Conservation (phyloP, 176 grass and related monocot species). For the Cocos nucifera region DNA sequence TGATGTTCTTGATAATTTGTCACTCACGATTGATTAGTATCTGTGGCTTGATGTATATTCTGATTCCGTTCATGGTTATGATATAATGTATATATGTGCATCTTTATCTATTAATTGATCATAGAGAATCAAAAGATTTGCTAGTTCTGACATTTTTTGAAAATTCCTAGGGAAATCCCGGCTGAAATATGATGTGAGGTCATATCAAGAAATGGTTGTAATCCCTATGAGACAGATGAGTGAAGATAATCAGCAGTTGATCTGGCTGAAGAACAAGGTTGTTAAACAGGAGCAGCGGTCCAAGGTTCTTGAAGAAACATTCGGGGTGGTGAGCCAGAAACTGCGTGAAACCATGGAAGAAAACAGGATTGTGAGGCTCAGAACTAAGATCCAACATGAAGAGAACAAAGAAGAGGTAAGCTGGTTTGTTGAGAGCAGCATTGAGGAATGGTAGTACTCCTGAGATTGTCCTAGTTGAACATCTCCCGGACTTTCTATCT, state of each 20-base stretch:
- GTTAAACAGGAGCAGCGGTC: constrained; percentile 41
- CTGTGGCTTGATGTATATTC: too few relatives aligned
- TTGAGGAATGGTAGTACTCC: too few relatives aligned
- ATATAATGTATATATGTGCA: too few relatives aligned
- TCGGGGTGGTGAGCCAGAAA: constrained; percentile 39
- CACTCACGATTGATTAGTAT: too few relatives aligned
- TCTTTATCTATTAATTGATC: too few relatives aligned
- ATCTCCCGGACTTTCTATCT: too few relatives aligned
- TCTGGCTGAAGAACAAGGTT: constrained; percentile 51
- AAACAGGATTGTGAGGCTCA: constrained; percentile 34
- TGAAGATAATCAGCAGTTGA: constrained; percentile 73
- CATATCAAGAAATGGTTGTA: constrained; percentile 91
- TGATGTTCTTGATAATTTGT: too few relatives aligned
- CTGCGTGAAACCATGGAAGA: constrained; percentile 43
- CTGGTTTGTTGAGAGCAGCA: too few relatives aligned
- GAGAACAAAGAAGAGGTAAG: constrained; percentile 76
- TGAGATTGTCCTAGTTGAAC: too few relatives aligned
- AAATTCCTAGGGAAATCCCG: constrained; percentile 48
- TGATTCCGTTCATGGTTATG: too few relatives aligned
- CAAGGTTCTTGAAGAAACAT: constrained; percentile 54
- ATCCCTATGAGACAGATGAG: constrained; percentile 71
- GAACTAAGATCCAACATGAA: constrained; percentile 49
- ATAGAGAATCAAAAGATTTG: too few relatives aligned
- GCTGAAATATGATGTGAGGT: constrained; percentile 68
- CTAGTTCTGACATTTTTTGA: constrained; percentile 7